Evolutionary conservation across 2,329 filamentous ascomycete species (phyloP), one percentile per base, ranked within the genome.

Genomic region (Lanzia echinophila): DNA sequence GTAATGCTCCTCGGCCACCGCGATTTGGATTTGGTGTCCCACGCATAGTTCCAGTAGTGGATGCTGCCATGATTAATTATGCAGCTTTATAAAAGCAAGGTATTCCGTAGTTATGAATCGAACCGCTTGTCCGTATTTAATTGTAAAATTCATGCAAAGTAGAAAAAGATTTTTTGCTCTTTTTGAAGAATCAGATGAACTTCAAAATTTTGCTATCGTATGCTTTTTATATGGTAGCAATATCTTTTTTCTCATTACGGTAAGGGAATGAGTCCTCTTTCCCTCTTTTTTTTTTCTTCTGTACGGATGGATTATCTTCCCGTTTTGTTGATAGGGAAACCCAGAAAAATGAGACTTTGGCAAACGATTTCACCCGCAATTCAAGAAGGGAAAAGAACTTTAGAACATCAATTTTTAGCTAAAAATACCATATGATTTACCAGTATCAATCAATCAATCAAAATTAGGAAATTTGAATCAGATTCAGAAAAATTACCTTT

Each of bases 1-100:
- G 79, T 58, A 81, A 73, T 62, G 72, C 73, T 61, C 78, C 81
- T 64, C 84, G 79, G 62, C 73, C 71, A 61, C 72, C 74, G 49
- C 81, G 79, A 68, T 68, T 86, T 63, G 86, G 86, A 58, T 85
- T 28, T 28, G 24, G 24, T 28, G 24, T 88, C 63, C 84, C 83
- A 75, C 86, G 79, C 71, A 85, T 76, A 55, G 85, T 88, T 64
- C 65, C 64, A n/a, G 38, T 60, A 33, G 42, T 60, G 50, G 65
- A 66, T n/a, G n/a, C n/a, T 38, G 67, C 63, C 67, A 69, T 68
- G 53, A 41, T 57, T 52, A 55, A 50, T 43, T 43, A 24, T 43
- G 41, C 41, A 20, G 17, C 38, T 19, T 17, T 17, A 41, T 41
- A 10, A 41, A n/a, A 11, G 38, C 38, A 41, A 41, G 47, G 47